phyloP scores from a whole-genome alignment of 306 rosid species.

The Cucumis hystrix region DNA sequence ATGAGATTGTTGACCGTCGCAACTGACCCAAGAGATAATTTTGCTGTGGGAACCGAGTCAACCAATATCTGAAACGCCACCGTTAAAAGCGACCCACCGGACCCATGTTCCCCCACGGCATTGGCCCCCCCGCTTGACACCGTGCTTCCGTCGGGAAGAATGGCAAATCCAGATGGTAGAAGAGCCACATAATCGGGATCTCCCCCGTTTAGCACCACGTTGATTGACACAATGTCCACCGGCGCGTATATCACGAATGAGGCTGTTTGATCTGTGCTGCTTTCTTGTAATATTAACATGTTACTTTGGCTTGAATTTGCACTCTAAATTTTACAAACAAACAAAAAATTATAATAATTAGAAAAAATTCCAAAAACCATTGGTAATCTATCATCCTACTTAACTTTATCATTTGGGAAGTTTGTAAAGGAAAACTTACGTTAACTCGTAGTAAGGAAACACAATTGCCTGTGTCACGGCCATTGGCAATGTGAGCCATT shows the following conservation, averaged over 20 bases:
- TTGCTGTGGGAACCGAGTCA: constrained; percentile 86
- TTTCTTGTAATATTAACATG: constrained; percentile 90
- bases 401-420: too few species aligned
- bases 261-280: constrained; percentile 61
- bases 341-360: not conserved
- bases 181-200: constrained; percentile 95
- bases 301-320: constrained; percentile 96
- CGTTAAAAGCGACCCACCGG: constrained; percentile 76
- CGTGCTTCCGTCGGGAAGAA: constrained; percentile 64
- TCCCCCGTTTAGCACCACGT: constrained; percentile 87
- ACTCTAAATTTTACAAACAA: constrained; percentile 33
- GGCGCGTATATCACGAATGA: constrained; percentile 88
- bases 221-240: constrained; percentile 83
- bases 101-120: constrained; percentile 24
- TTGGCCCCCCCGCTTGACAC: constrained; percentile 11
- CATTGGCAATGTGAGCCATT: constrained; percentile 98
- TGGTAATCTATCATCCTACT: too few species aligned
- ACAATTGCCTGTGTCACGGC: constrained; percentile 73
- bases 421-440: constrained; percentile 19
- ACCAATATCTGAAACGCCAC: constrained; percentile 96
- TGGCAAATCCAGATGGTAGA: constrained; percentile 94
- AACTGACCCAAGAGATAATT: constrained; percentile 89
- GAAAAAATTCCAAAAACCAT: too few species aligned
- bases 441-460: constrained; percentile 88
- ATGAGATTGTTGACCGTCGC: constrained; percentile 90